Base-by-base conservation (phyloP, 495 filamentous ascomycete genomes). In the Viridothelium virens region DNA sequence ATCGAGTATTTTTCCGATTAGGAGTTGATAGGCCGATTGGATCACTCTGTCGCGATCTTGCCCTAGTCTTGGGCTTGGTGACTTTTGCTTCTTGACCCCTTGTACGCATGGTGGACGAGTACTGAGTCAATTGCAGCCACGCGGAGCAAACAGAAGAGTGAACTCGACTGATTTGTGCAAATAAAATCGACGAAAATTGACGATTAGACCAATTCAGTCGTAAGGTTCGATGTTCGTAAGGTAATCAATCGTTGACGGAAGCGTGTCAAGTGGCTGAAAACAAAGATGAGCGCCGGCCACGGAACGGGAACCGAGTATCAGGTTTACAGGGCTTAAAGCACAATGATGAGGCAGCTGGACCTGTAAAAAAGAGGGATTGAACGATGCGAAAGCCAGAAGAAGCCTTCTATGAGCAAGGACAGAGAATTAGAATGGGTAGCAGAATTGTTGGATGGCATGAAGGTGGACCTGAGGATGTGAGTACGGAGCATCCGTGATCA, bases 201-300 rank as follows among this genome's bases (percentile, higher is more conserved):
- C 18, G 37, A n/a, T 18, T 31, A 5, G 41, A 47, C n/a, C 31
- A 41, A 63, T 63, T 33, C 12, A 16, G 61, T 41, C 34, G 37
- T 1, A n/a, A 39, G 10, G 5, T 10, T 4, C 31, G 38, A 47
- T 41, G 11, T n/a, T 33, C 25, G 25, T 25, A 25, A 25, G 25
- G 25, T 25, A 25, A 63, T 6, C 41, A 47, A n/a, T 39, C 34
- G 5, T 10, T 33, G 38, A 41, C 38, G 18, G 41, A 63, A 33
- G 4, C n/a, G 33, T 63, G 34, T 47, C 61, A 39, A 12, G 41
- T 47, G 61, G 38, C 61, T 25, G 61, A 63, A 63, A 63, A 47
- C 38, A 41, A 41, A 63, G 41, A n/a, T 63, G 61, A 63, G 41
- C 61, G 41, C 61, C 61, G 37, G 33, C 61, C 61, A 63, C n/a